Base-by-base conservation (phyloP, 1,139 yeast genomes). In the Geotrichum restrictum region DNA sequence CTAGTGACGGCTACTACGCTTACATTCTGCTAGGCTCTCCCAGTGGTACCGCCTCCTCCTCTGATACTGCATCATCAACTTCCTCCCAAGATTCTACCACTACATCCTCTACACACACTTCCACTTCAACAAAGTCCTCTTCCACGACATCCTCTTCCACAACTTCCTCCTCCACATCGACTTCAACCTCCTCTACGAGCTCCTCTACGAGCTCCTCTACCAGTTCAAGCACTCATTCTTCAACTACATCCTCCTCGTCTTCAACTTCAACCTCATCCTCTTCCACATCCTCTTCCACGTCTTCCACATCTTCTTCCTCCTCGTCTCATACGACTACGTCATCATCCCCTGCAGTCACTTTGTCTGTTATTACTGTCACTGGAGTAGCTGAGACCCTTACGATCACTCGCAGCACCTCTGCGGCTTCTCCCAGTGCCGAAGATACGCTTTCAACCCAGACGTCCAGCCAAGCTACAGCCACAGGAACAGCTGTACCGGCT, bases 21-120 rank as follows among this genome's bases (percentile, higher is more conserved):
- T 78, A 78, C 59, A 73, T 76, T 18, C 64, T 67, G 47, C 56
- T 77, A 10, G 68, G 64, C 18, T 64, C 59, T 43, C 71, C 78
- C 48, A 53, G 69, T 59, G 61, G 68, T 55, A 62, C 72, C 59
- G 22, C 16, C 4, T 16, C 31, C 10, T 22, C 48, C 7, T 42
- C 47, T 8, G 24, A 21, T 22, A 11, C 41, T 4, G 55, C 60
- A 33, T 54, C 60, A 16, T 63, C 66, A 4, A 62, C 66, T 2
- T 36, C 39, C 21, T 36, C 39, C 11, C 13, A 16, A 18, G 22
- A 36, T 3, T 16, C 39, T 4, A n/a, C 22, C 21, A 36, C 21
- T 8, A n/a, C 39, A 7, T 36, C 39, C 6, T 24, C 21, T 8
- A 18, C n/a, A 7, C 10, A 18, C 4, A 21, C 31, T 10, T 22